Evolutionary conservation across 768 basidiomycete genomes (phyloP), one percentile per base, ranked within the genome.

Genomic region (Suillus placidus): DNA sequence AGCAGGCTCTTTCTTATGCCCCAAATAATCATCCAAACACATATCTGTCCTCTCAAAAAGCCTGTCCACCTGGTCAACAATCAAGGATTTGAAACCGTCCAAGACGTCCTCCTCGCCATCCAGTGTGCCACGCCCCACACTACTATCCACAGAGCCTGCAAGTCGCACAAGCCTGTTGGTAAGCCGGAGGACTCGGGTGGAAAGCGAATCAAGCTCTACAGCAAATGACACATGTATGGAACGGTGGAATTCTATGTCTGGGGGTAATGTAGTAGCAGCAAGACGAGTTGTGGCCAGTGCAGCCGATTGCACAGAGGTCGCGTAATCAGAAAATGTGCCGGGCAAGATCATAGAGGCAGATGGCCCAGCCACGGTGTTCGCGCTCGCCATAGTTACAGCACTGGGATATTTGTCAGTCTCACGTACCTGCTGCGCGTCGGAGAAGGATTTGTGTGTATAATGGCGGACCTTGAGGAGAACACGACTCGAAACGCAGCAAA

Each of bases 191-290:
- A 96, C 83, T 37, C 87, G 82, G 18, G 83, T 77, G 0, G 92
- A 90, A 63, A 92, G 84, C 4, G 72, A 76, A 71, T 98, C 95
- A 42, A 97, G 77, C 49, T 88, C 85, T 62, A 81, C 80, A 2
- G 89, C 90, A 62, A 97, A 82, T 2, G 78, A 80, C 5, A 85
- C 77, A 75, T 96, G 91, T 67, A 99, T 86, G 2, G 95, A 92
- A 30, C 93, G 90, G 77, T 97, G 93, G 76, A 95, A 98, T n/a
- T 83, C 78, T 64, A 99, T 81, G 79, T 98, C 96, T 16, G 80
- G 68, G 3, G 94, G 90, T 4, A 94, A 80, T n/a, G 69, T 70
- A 2, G 80, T 78, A 2, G 85, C 85, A 0, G 91, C 85, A 60
- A 83, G 79, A 62, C 87, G 83, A 3, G 91, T 92, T 9, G 89